Evolutionary conservation across 2,329 filamentous ascomycete species (phyloP), one percentile per base, ranked within the genome.

Genomic region (Ceratocystis smalleyi): DNA sequence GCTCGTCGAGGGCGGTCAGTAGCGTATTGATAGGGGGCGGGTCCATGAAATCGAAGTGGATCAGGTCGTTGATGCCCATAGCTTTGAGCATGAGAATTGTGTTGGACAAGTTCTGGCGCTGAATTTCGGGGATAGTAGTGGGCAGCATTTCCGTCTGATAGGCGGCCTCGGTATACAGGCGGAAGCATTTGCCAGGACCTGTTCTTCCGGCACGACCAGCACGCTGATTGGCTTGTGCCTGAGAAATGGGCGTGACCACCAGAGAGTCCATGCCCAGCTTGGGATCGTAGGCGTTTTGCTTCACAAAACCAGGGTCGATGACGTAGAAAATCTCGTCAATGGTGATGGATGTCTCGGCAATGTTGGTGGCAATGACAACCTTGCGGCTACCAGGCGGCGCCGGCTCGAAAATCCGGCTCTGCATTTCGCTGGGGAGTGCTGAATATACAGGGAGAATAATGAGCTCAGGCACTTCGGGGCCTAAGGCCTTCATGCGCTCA

Each of bases 31-130:
- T 94, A 0, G 94, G 94, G 0, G 94, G 94, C 0, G 94, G 91
- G 71, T 99, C 94, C 92, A 99, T 97, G 71, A 99, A 99, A 75
- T 97, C 92, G 71, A 99, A 99, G 72, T 95, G 91, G 12, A 99
- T 80, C 1, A 99, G 79, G 72, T 99, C 94, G 71, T 99, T 97
- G 74, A 99, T 97, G 2, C 95, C 94, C 91, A 99, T 97, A 0
- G 94, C 94, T 73, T 99, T 99, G 61, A 99, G 82, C 88, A 96
- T 96, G 59, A 99, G 81, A 73, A 99, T 97, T 0, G 92, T 96
- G 69, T 88, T 86, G 0, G 90, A 88, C 63, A 99, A 72, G 70
- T 99, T 99, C 73, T 96, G 90, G 1, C 94, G 82, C 72, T 99
- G 94, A 62, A 99, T 99, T 70, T 97, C 94, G 0, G 94, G 94